These are phyloP conservation scores for Panaeolus papilionaceus DNA, from an alignment of 768 basidiomycete species.

Conservation along the genomic window DNA sequence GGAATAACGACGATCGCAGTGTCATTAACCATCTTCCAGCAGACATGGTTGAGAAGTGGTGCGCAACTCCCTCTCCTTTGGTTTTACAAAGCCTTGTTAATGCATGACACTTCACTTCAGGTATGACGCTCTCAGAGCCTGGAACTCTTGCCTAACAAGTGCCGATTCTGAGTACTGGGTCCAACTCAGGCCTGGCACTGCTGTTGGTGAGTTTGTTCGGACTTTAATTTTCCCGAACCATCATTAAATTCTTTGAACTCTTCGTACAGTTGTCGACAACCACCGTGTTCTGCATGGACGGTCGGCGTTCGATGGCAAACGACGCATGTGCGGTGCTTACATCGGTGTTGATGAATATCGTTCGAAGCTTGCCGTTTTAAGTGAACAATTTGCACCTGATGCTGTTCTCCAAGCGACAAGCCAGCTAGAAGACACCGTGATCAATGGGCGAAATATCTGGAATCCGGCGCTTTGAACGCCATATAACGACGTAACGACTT, in stretches of 20 bases:
- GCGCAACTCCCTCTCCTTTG: conserved; percentile 18
- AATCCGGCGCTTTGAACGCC: conserved; percentile 53
- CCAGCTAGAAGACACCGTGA: conserved; percentile 27
- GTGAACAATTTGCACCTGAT: conserved; percentile 59
- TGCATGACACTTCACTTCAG: conserved; percentile 35
- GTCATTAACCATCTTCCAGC: conserved; percentile 69
- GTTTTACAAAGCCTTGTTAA: conserved; percentile 6
- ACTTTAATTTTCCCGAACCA: not conserved
- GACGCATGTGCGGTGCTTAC: conserved; percentile 97
- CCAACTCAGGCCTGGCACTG: conserved; percentile 86
- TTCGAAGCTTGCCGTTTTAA: conserved; percentile 75
- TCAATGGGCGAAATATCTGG: conserved; percentile 62
- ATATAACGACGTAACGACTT: not conserved
- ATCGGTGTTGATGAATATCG: conserved; percentile 90
- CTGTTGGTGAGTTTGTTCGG: conserved; percentile 65
- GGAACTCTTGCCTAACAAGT: conserved; percentile 78
- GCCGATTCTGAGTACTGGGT: conserved; percentile 92
- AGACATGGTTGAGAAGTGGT: conserved; percentile 79
- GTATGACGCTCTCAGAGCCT: conserved; percentile 83
- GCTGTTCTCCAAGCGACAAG: conserved; percentile 33
- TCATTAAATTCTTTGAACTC: not conserved
- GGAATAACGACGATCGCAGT: conserved; percentile 96
- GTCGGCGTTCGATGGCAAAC: conserved; percentile 86
- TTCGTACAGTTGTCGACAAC: conserved; percentile 79
- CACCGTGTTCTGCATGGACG: conserved; percentile 94